Percentiles rank a stretch among this genome's conserved stretches.
phyloP scores from a whole-genome alignment of 805 yeast genomes.

The Hanseniaspora nectarophila region DNA sequence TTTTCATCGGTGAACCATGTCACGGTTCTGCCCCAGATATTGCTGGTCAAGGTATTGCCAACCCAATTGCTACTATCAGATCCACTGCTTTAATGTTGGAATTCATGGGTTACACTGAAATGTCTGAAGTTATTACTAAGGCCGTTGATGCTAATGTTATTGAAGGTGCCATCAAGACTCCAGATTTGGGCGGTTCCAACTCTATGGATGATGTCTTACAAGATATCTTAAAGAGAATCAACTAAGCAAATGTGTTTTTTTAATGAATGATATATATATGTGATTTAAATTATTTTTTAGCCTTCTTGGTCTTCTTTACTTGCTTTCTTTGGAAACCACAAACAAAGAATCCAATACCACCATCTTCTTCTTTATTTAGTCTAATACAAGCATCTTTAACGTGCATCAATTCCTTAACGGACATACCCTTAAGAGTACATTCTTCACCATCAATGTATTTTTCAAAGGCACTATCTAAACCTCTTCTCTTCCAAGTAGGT shows the following conservation, averaged over 20 bases:
- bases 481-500: slow-evolving; percentile 81
- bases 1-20: slow-evolving; percentile 98
- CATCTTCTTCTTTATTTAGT: slow-evolving; percentile 75
- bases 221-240: slow-evolving; percentile 47
- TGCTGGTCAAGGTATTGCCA: slow-evolving; percentile 86
- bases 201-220: slow-evolving; percentile 77
- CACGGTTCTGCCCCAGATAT: slow-evolving; percentile 99
- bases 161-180: slow-evolving; percentile 67
- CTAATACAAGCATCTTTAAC: slow-evolving; percentile 82
- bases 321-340: slow-evolving; percentile 62
- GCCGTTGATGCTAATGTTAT: slow-evolving; percentile 90
- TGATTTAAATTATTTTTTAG: not conserved
- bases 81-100: slow-evolving; percentile 96
- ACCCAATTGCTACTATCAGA: slow-evolving; percentile 96
- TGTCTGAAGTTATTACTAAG: slow-evolving; percentile 82
- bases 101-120: slow-evolving; percentile 79
- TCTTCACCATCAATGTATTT: slow-evolving; percentile 33
- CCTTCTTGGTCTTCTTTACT: slow-evolving; percentile 4
- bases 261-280: slow-evolving; percentile 7
- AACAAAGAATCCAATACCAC: slow-evolving; percentile 98
- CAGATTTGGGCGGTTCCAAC: slow-evolving; percentile 88
- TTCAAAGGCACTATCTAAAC: slow-evolving; percentile 55
- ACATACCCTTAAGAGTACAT: not conserved
- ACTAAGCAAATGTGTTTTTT: not conserved
- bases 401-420: slow-evolving; percentile 32